Percentiles rank a stretch among this genome's conserved stretches.
phyloP scores from a whole-genome alignment of 2,329 filamentous ascomycete genomes.

The Didymella keratinophila region DNA sequence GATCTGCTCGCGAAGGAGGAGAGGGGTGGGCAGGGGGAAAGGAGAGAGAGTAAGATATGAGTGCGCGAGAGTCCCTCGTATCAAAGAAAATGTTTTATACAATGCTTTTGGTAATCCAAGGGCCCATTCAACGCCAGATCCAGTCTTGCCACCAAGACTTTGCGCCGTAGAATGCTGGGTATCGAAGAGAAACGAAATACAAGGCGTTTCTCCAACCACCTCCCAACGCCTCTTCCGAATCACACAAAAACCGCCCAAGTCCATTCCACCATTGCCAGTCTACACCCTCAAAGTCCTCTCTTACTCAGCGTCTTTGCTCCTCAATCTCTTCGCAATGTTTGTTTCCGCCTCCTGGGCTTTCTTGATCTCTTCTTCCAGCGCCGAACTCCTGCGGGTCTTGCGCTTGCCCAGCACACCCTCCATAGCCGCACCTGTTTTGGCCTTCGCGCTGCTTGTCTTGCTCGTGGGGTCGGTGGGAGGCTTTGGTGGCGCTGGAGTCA shows the following conservation, averaged over 20 bases:
- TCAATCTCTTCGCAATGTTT: neutral
- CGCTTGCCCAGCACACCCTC: conserved; percentile 16
- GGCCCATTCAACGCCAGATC: too few relatives aligned
- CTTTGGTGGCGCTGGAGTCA: neutral
- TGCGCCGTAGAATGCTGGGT: too few relatives aligned
- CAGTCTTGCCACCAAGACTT: too few relatives aligned
- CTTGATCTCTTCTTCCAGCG: neutral
- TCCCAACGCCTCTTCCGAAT: too few relatives aligned
- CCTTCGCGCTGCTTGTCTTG: neutral
- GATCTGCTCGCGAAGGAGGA: conserved; percentile 44
- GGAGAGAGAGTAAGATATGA: conserved; percentile 12
- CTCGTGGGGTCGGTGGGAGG: too few relatives aligned
- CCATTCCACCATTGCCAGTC: too few relatives aligned
- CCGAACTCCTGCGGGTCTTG: neutral
- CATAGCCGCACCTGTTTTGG: neutral
- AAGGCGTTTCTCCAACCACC: too few relatives aligned
- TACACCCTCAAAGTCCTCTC: too few relatives aligned
- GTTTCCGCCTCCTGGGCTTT: neutral
- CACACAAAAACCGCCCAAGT: too few relatives aligned
- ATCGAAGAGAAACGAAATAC: too few relatives aligned
- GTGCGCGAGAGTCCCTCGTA: too few relatives aligned
- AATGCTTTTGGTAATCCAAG: neutral
- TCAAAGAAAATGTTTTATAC: neutral
- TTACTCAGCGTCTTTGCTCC: neutral
- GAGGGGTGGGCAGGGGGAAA: neutral